phyloP scores from a whole-genome alignment of 2,329 filamentous ascomycete species.

The Trichoderma hamatum region DNA sequence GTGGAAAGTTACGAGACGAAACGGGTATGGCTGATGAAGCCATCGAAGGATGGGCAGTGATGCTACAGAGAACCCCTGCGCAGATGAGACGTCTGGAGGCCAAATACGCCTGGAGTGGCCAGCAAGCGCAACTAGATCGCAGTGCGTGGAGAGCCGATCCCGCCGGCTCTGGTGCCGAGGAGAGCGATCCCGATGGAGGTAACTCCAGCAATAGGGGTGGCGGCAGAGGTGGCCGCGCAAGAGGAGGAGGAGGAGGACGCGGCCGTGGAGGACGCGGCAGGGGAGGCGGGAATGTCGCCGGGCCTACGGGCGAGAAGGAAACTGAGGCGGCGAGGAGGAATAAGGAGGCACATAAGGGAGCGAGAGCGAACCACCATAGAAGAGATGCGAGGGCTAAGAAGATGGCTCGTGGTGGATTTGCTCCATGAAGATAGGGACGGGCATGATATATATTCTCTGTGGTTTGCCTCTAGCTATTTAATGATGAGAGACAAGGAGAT shows the following conservation, averaged over 20 bases:
- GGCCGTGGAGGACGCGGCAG: slow-evolving; percentile 51
- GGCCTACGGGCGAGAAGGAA: slow-evolving; percentile 67
- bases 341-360: slow-evolving; percentile 83
- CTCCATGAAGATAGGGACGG: slow-evolving; percentile 35
- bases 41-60: slow-evolving; percentile 91
- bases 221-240: slow-evolving; percentile 51
- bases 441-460: background rate
- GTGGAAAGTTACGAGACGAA: slow-evolving; percentile 68
- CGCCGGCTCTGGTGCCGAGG: slow-evolving; percentile 59
- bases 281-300: slow-evolving; percentile 61
- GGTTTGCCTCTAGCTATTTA: background rate
- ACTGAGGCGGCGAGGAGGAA: slow-evolving; percentile 70
- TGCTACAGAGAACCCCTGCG: slow-evolving; percentile 74
- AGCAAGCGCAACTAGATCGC: slow-evolving; percentile 65
- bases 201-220: slow-evolving; percentile 46
- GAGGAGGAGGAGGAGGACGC: slow-evolving; percentile 43
- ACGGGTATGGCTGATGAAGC: slow-evolving; percentile 92
- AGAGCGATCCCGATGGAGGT: slow-evolving; percentile 53
- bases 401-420: slow-evolving; percentile 58
- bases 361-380: slow-evolving; percentile 83
- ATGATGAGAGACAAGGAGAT: background rate
- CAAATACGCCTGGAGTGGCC: slow-evolving; percentile 67
- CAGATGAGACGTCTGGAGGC: slow-evolving; percentile 70
- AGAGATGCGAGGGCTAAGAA: slow-evolving; percentile 70
- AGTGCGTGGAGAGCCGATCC: slow-evolving; percentile 66